Conservation (phyloP, 2,329 filamentous ascomycete genomes). For the Aspergillus persii region DNA sequence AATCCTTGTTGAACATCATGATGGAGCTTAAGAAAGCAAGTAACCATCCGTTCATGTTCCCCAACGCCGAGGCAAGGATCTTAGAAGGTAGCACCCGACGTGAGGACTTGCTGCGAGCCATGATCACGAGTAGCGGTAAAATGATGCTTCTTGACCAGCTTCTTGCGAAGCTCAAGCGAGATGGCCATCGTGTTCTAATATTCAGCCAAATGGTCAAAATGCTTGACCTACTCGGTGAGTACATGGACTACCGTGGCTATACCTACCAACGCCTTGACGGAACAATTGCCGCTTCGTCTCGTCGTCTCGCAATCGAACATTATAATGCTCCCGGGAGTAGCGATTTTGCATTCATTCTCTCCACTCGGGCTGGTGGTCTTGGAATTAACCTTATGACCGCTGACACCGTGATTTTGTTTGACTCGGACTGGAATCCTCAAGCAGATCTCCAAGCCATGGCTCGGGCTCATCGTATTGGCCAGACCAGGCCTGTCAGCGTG, state of each 20-base stretch:
- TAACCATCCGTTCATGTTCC: conserved; percentile 98
- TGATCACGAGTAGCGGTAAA: conserved; percentile 97
- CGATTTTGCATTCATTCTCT: conserved; percentile 94
- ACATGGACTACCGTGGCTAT: conserved; percentile 88
- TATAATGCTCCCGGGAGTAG: conserved; percentile 96
- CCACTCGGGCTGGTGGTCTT: conserved; percentile 92
- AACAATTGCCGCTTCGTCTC: conserved; percentile 82
- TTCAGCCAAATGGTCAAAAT: conserved; percentile 99
- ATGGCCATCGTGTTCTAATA: conserved; percentile 92
- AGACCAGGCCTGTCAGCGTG: conserved; percentile 93
- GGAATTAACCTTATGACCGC: conserved; percentile 99
- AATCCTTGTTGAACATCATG: conserved; percentile 95
- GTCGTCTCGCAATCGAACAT: conserved; percentile 93
- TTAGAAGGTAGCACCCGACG: conserved; percentile 75
- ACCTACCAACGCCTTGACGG: conserved; percentile 93
- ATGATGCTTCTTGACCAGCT: conserved; percentile 98
- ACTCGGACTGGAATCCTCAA: conserved; percentile 96
- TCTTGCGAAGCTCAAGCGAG: conserved; percentile 87
- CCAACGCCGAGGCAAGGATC: conserved; percentile 86
- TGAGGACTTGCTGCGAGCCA: conserved; percentile 85
- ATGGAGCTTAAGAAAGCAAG: conserved; percentile 99
- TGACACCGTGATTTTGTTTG: conserved; percentile 95
- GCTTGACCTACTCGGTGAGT: conserved; percentile 93
- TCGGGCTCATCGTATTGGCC: conserved; percentile 93
- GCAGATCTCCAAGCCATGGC: conserved; percentile 98